Evolutionary conservation across 495 filamentous ascomycete species (phyloP), one percentile per base, ranked within the genome.

Genomic region (Hypoxylon lenormandii): DNA sequence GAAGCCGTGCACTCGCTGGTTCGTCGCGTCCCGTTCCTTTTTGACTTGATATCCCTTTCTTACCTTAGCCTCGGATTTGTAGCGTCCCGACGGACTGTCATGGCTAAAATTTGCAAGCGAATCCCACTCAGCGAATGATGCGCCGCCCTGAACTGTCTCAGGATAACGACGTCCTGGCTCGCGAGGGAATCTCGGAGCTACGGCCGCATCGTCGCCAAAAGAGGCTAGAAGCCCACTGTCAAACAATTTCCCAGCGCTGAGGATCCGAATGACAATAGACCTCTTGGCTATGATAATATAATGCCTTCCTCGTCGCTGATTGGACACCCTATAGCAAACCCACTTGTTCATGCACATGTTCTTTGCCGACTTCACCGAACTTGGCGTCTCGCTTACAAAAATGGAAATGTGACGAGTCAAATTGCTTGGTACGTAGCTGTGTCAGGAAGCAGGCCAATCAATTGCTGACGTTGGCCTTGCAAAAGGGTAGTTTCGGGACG

Each of bases 321-420:
- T 71, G 68, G 68, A 15, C 49, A 71, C 68, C 68, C 45, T 70
- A 63, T 38, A 42, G 48, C 50, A 43, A 48, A 52, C 38, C 61
- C 57, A 48, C 55, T 60, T 58, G 68, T 66, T 71, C 68, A 66
- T 63, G 68, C 68, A 63, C 68, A 71, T 58, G 62, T 66, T 66
- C 61, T 59, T 40, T 71, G 62, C 68, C 68, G 68, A 71, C 57
- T 46, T 66, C 19, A 50, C 58, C 58, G 52, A 66, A 66, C 68
- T 53, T 66, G 62, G 68, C 68, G 60, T 71, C 68, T 65, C 52
- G 63, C 52, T 71, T 71, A 60, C 43, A 52, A 71, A 71, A 71
- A 71, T 66, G 68, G 68, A 71, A 71, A 71, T 66, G 47, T 71
- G 68, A 71, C 46, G 59, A 37, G 58, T 66, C 47, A 71, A 40